Percentiles rank a stretch among this genome's conserved stretches.
Conservation (phyloP, 345 rosid species). For the Sonneratia caseolaris region DNA sequence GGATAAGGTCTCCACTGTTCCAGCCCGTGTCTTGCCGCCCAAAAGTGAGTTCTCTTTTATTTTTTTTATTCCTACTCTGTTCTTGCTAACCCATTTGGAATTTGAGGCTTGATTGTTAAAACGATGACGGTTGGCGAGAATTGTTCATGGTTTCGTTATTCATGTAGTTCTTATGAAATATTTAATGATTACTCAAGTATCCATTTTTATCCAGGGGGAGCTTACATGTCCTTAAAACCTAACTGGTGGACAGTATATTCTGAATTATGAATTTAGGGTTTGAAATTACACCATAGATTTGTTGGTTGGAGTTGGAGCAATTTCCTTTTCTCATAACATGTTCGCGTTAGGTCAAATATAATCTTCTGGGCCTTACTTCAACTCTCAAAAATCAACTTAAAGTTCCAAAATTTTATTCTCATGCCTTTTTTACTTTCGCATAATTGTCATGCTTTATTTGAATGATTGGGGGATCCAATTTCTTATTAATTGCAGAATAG, state of each 20-base stretch:
- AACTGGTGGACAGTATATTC: too few species aligned
- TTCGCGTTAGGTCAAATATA: not conserved
- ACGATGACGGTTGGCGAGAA: not conserved
- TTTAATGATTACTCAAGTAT: too few species aligned
- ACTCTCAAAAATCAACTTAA: not conserved
- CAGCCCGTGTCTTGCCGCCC: constrained; percentile 52
- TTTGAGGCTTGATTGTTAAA: not conserved
- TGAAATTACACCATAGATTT: not conserved
- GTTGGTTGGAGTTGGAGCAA: not conserved
- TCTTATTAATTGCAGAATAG: not conserved
- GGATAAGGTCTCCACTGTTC: constrained; percentile 31
- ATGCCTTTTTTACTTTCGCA: not conserved
- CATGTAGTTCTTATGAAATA: too few species aligned
- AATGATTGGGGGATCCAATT: not conserved
- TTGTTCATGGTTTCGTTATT: too few species aligned
- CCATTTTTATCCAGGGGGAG: too few species aligned
- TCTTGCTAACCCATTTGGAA: not conserved
- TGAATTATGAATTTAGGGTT: too few species aligned
- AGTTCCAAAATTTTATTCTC: not conserved
- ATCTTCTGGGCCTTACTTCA: not conserved
- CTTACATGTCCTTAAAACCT: too few species aligned
- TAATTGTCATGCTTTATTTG: not conserved
- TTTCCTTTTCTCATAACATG: not conserved
- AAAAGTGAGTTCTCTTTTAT: constrained; percentile 47
- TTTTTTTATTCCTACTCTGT: not conserved